Conservation (phyloP, 768 basidiomycete species). For the Kwoniella botswanensis region DNA sequence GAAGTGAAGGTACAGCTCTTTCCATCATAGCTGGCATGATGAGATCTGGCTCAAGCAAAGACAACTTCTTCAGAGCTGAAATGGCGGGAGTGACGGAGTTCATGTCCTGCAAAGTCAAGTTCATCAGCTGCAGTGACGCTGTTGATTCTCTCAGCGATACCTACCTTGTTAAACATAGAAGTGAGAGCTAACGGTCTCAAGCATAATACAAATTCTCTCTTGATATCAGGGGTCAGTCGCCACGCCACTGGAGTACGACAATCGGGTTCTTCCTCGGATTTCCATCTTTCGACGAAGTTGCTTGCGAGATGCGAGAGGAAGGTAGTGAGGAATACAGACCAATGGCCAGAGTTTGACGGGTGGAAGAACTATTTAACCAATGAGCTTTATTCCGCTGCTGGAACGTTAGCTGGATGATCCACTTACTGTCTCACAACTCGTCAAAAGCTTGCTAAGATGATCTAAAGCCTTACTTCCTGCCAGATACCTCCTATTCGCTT, state of each 20-base stretch:
- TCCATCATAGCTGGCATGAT: conserved; percentile 81
- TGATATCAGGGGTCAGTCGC: conserved; percentile 77
- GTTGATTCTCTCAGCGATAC: neutral
- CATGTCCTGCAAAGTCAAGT: conserved; percentile 61
- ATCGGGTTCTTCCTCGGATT: conserved; percentile 72
- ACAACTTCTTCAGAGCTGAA: conserved; percentile 79
- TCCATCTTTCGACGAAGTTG: conserved; percentile 79
- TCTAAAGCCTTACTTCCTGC: conserved; percentile 84
- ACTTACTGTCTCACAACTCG: conserved; percentile 72
- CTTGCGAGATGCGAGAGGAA: conserved; percentile 84
- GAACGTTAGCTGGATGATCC: neutral
- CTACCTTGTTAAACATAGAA: conserved; percentile 81
- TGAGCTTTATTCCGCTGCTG: neutral
- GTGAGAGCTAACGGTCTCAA: conserved; percentile 79
- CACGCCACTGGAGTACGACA: conserved; percentile 83
- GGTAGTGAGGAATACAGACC: conserved; percentile 64
- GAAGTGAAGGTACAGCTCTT: conserved; percentile 82
- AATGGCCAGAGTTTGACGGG: conserved; percentile 81
- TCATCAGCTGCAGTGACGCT: neutral
- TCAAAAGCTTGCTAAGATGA: conserved; percentile 80
- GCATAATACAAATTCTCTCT: conserved; percentile 79
- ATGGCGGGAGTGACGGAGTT: conserved; percentile 76
- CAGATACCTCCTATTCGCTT: conserved; percentile 67
- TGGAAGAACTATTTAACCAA: conserved; percentile 69
- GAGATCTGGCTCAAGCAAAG: conserved; percentile 81